These are phyloP conservation scores for Colletotrichum paranaense DNA, from an alignment of 2,329 filamentous ascomycete genomes.

Conservation along the genomic window DNA sequence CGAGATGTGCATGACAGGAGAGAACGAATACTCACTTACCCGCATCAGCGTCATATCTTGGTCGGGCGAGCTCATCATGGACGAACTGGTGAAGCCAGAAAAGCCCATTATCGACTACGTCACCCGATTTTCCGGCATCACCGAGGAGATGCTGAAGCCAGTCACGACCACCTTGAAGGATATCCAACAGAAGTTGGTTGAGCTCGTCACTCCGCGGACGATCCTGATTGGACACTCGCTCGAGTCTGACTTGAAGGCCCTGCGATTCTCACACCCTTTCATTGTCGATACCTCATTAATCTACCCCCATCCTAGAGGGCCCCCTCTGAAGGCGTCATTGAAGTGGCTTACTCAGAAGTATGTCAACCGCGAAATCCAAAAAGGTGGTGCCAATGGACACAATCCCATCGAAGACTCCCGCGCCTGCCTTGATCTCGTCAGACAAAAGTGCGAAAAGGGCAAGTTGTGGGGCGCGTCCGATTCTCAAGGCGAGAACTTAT, in stretches of 20 bases:
- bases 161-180: slow-evolving; percentile 87
- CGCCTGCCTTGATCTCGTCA: slow-evolving; percentile 91
- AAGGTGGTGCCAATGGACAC: slow-evolving; percentile 79
- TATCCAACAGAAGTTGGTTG: slow-evolving; percentile 81
- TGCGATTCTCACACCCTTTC: slow-evolving; percentile 90
- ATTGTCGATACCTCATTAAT: slow-evolving; percentile 92
- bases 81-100: slow-evolving; percentile 91
- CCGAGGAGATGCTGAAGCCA: slow-evolving; percentile 81
- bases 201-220: slow-evolving; percentile 77
- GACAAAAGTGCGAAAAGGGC: slow-evolving; percentile 95
- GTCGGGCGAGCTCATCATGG: slow-evolving; percentile 84
- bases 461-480: slow-evolving; percentile 86
- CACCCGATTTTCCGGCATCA: slow-evolving; percentile 93
- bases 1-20: slow-evolving; percentile 94
- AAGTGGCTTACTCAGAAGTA: slow-evolving; percentile 92
- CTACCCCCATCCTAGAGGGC: slow-evolving; percentile 90
- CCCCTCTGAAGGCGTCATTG: slow-evolving; percentile 88
- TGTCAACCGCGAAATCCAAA: slow-evolving; percentile 88
- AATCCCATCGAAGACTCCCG: slow-evolving; percentile 93
- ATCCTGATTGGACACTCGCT: slow-evolving; percentile 86
- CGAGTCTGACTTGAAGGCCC: slow-evolving; percentile 84
- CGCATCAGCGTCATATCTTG: slow-evolving; percentile 89
- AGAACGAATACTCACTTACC: slow-evolving; percentile 84
- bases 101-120: slow-evolving; percentile 93
- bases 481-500: slow-evolving; percentile 85